A percentile compares a stretch with the other conserved stretches of the same genome.
phyloP scores from a whole-genome alignment of 495 filamentous ascomycete genomes.

The Sporormia fimetaria region DNA sequence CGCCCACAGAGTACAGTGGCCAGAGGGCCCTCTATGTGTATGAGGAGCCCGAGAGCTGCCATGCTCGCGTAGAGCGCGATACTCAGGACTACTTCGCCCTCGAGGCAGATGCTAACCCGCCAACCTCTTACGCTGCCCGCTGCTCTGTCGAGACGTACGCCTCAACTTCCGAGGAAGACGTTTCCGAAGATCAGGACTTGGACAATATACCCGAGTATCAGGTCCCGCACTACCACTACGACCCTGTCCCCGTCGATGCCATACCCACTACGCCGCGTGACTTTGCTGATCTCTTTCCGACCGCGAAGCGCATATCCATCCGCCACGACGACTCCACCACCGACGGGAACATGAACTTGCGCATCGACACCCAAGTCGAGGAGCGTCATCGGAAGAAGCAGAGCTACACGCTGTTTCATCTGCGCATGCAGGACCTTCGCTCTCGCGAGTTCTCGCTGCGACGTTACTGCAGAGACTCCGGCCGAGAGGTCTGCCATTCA shows the following conservation, averaged over 20 bases:
- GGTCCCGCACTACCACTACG: conserved; percentile 43
- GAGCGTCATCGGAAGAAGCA: conserved; percentile 45
- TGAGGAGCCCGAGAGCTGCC: conserved; percentile 14
- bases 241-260: conserved; percentile 49
- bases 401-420: conserved; percentile 79
- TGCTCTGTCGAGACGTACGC: conserved; percentile 70
- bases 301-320: conserved; percentile 65
- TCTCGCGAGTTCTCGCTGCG: conserved; percentile 80
- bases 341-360: conserved; percentile 96
- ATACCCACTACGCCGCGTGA: conserved; percentile 67
- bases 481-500: conserved; percentile 85
- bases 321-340: conserved; percentile 83
- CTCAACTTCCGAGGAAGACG: conserved; percentile 59
- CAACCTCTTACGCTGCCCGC: conserved; percentile 38
- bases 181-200: conserved; percentile 42
- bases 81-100: conserved; percentile 29
- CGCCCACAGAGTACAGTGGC: conserved; percentile 53
- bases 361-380: conserved; percentile 67
- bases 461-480: conserved; percentile 84
- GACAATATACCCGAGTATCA: conserved; percentile 33
- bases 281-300: conserved; percentile 82
- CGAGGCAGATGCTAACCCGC: conserved; percentile 26
- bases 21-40: conserved; percentile 32
- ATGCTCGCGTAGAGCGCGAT: conserved; percentile 32
- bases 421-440: conserved; percentile 88